phyloP scores from a whole-genome alignment of 805 yeast genomes.

The Lachancea waltii region DNA sequence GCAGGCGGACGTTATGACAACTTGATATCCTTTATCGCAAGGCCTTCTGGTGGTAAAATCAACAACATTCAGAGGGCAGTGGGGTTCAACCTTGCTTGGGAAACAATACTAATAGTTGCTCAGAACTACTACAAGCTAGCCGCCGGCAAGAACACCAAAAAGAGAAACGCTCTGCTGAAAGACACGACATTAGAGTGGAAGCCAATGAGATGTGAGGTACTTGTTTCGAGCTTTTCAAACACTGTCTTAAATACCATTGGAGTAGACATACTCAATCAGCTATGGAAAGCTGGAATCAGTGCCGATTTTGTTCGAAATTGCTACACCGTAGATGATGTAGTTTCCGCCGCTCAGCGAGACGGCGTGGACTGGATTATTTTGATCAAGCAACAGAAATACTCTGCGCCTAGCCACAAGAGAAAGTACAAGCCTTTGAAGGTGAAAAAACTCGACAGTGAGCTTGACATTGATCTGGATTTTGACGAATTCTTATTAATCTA shows the following conservation, averaged over 20 bases:
- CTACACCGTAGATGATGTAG: slow-evolving; percentile 55
- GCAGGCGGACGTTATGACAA: slow-evolving; percentile 94
- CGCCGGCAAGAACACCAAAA: slow-evolving; percentile 27
- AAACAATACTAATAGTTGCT: slow-evolving; percentile 49
- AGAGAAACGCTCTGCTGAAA: slow-evolving; percentile 33
- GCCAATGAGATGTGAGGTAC: slow-evolving; percentile 69
- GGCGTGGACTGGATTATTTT: slow-evolving; percentile 74
- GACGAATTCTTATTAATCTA: slow-evolving; percentile 54
- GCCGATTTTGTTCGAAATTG: slow-evolving; percentile 58
- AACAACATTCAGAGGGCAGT: slow-evolving; percentile 53
- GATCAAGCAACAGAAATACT: slow-evolving; percentile 56
- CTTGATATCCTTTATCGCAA: slow-evolving; percentile 59
- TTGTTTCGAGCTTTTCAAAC: slow-evolving; percentile 64
- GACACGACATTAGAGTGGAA: slow-evolving; percentile 41
- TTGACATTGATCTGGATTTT: slow-evolving; percentile 67
- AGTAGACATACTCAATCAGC: slow-evolving; percentile 48
- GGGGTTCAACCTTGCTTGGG: slow-evolving; percentile 81
- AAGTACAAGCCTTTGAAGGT: slow-evolving; percentile 73
- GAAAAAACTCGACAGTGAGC: slow-evolving; percentile 50
- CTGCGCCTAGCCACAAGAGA: slow-evolving; percentile 33
- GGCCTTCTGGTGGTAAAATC: slow-evolving; percentile 38
- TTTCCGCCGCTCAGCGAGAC: slow-evolving; percentile 55
- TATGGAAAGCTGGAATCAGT: slow-evolving; percentile 76
- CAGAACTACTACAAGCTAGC: slow-evolving; percentile 39
- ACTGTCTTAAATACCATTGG: slow-evolving; percentile 53